Conservation (phyloP, 345 rosid genomes). For the Eucalyptus albens region DNA sequence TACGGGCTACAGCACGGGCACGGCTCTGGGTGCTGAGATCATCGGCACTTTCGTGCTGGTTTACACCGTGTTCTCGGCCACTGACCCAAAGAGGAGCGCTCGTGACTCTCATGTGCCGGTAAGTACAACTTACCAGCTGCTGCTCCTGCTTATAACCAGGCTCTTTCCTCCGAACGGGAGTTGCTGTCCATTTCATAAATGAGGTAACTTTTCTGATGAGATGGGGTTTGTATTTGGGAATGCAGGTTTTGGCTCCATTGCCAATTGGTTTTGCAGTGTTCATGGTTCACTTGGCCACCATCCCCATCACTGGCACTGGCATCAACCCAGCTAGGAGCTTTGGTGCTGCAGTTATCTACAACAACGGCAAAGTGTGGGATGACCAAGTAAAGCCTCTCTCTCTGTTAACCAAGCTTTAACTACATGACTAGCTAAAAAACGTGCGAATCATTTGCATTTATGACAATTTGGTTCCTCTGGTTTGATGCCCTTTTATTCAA, state of each 20-base stretch:
- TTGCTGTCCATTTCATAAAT: neutral
- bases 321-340: slow-evolving; percentile 67
- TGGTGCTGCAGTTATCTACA: slow-evolving; percentile 53
- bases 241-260: slow-evolving; percentile 58
- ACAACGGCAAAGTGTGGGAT: slow-evolving; percentile 41
- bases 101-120: slow-evolving; percentile 90
- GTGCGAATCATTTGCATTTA: neutral
- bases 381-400: slow-evolving; percentile 25
- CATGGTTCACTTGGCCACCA: slow-evolving; percentile 64
- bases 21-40: slow-evolving; percentile 81
- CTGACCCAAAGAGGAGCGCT: slow-evolving; percentile 83
- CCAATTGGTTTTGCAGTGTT: slow-evolving; percentile 77
- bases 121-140: neutral
- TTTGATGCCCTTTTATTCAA: neutral
- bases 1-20: slow-evolving; percentile 45
- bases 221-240: neutral
- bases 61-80: slow-evolving; percentile 77
- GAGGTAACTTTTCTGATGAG: neutral
- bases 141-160: neutral
- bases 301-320: slow-evolving; percentile 60
- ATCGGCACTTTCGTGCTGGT: slow-evolving; percentile 69
- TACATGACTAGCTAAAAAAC: neutral
- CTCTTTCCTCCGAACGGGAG: neutral
- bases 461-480: neutral
- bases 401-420: neutral